Percentiles rank a stretch among this genome's conserved stretches.
phyloP scores from a whole-genome alignment of 2,329 filamentous ascomycete species.

The Hortaea sp. region DNA sequence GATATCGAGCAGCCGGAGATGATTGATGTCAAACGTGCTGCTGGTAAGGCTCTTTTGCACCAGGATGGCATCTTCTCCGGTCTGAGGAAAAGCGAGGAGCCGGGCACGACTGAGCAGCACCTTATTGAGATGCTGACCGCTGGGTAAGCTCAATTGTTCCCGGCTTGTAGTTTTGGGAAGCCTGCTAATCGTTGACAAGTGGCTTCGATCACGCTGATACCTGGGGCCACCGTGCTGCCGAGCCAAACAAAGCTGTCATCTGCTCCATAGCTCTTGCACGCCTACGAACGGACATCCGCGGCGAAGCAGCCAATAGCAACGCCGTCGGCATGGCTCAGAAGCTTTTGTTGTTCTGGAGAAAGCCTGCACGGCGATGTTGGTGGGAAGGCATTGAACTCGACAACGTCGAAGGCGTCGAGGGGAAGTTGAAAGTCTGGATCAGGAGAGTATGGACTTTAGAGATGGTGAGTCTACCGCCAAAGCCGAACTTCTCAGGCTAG shows the following conservation, averaged over 20 bases:
- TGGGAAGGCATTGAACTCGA: conserved; percentile 96
- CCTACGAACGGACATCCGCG: conserved; percentile 65
- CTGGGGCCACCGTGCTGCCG: conserved; percentile 95
- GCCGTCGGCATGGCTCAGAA: conserved; percentile 98
- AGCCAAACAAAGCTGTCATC: conserved; percentile 96
- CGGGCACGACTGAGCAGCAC: conserved; percentile 93
- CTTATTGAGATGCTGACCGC: conserved; percentile 98
- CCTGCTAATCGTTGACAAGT: conserved; percentile 36
- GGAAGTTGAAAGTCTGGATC: conserved; percentile 96
- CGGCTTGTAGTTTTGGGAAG: not conserved
- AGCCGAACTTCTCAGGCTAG: not conserved
- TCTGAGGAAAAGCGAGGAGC: conserved; percentile 86
- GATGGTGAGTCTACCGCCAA: conserved; percentile 50
- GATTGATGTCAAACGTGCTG: conserved; percentile 91
- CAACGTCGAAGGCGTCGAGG: conserved; percentile 79
- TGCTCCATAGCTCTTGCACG: conserved; percentile 91
- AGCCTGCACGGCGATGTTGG: conserved; percentile 93
- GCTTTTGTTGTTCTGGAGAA: conserved; percentile 92
- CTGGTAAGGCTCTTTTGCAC: conserved; percentile 71
- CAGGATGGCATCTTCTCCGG: conserved; percentile 96
- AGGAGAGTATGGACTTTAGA: conserved; percentile 95
- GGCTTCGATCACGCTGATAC: conserved; percentile 92
- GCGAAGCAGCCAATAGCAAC: conserved; percentile 63
- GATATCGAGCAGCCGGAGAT: conserved; percentile 83
- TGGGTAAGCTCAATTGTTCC: conserved; percentile 52